Percentiles rank a stretch among this genome's conserved stretches.
Evolutionary conservation across 139 green algal species (phyloP).

Genomic region (Mesostigma viride): DNA sequence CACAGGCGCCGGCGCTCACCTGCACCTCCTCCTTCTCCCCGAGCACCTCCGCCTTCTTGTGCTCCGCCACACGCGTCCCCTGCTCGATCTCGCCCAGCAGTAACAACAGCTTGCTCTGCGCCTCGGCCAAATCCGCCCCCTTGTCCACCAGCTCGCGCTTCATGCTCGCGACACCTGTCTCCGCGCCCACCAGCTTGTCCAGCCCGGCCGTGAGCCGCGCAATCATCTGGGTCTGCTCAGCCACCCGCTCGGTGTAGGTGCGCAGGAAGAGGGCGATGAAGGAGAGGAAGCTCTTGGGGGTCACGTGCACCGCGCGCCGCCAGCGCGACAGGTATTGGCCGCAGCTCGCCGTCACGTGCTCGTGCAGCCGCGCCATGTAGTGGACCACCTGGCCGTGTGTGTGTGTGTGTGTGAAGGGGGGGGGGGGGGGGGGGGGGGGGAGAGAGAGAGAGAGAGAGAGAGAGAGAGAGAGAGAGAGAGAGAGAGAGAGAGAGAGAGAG

Average conservation of each 20-base stretch:
- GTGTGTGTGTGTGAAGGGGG: too few relatives aligned
- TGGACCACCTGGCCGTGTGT: conserved; percentile 58
- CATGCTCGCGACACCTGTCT: conserved; percentile 66
- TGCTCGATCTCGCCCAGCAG: conserved; percentile 9
- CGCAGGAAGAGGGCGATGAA: conserved; percentile 56
- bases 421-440: too few relatives aligned
- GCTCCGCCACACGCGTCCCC: too few relatives aligned
- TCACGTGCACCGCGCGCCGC: conserved; percentile 68
- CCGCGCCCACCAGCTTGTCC: conserved; percentile 83
- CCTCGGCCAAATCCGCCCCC: neutral
- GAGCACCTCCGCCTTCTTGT: too few relatives aligned
- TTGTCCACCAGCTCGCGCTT: conserved; percentile 55
- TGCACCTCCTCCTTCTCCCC: too few relatives aligned
- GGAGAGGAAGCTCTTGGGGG: conserved; percentile 66
- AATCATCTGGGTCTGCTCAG: conserved; percentile 39
- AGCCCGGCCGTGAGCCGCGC: conserved; percentile 59
- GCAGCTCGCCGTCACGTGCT: conserved; percentile 23
- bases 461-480: too few relatives aligned
- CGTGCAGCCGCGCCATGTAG: conserved; percentile 51
- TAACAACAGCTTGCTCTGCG: neutral
- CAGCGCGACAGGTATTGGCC: conserved; percentile 44
- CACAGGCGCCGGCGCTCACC: too few relatives aligned
- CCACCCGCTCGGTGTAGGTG: conserved; percentile 42
- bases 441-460: too few relatives aligned
- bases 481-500: too few relatives aligned